Conservation (phyloP, 139 green algal genomes). For the Astrephomene gubernaculifera region DNA sequence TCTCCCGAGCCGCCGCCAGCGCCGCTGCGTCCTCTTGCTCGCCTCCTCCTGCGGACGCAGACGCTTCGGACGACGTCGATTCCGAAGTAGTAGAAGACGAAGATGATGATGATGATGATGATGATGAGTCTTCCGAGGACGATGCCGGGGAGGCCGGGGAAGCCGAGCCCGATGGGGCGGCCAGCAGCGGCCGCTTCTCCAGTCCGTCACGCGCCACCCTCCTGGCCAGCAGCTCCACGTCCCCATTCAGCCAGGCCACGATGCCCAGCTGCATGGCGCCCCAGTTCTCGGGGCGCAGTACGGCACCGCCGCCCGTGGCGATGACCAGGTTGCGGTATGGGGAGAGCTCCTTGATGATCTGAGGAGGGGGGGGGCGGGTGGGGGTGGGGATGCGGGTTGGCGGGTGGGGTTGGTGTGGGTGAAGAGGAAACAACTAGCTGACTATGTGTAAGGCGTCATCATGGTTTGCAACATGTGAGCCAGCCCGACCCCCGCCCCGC, state of each 20-base stretch:
- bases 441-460: too few relatives aligned
- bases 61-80: too few relatives aligned
- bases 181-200: slow-evolving; percentile 79
- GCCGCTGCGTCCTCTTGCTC: not conserved
- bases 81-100: too few relatives aligned
- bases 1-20: slow-evolving; percentile 34
- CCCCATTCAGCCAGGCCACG: slow-evolving; percentile 86
- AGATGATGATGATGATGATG: too few relatives aligned
- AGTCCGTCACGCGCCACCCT: slow-evolving; percentile 78
- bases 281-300: slow-evolving; percentile 86
- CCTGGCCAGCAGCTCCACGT: slow-evolving; percentile 73
- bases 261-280: slow-evolving; percentile 88
- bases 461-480: too few relatives aligned
- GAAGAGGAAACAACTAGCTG: too few relatives aligned
- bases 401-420: too few relatives aligned
- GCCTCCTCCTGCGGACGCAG: not conserved
- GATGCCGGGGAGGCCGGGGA: not conserved
- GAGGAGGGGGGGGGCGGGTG: not conserved
- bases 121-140: too few relatives aligned
- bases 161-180: too few relatives aligned
- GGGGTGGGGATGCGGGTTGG: not conserved
- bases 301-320: slow-evolving; percentile 86
- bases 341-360: slow-evolving; percentile 79
- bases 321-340: slow-evolving; percentile 86
- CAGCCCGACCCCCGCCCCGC: too few relatives aligned